Evolutionary conservation across 1,139 yeast species (phyloP).

Genomic region (Kodamaea sp.): DNA sequence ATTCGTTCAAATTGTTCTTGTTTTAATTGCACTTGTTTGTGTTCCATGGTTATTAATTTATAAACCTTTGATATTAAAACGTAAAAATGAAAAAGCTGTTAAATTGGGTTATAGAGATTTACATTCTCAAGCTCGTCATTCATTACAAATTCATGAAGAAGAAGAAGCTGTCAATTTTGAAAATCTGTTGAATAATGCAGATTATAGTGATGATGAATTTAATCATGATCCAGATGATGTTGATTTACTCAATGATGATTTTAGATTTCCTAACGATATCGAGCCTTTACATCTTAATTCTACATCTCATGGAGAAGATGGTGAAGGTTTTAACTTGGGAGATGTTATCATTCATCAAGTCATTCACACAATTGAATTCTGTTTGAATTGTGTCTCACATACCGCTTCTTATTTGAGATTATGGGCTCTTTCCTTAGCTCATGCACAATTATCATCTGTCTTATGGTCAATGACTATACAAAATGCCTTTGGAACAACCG

Average conservation of each 20-base stretch:
- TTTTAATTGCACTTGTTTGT: constrained; percentile 77
- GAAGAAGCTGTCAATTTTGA: constrained; percentile 34
- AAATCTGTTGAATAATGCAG: constrained; percentile 18
- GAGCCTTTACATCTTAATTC: constrained; percentile 37
- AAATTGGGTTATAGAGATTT: constrained; percentile 36
- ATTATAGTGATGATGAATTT: constrained; percentile 10
- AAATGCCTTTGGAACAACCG: constrained; percentile 73
- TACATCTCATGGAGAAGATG: constrained; percentile 34
- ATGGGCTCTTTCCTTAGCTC: constrained; percentile 98
- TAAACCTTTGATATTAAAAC: constrained; percentile 71
- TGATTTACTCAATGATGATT: constrained; percentile 30
- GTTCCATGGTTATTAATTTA: constrained; percentile 90
- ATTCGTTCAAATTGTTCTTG: constrained; percentile 67
- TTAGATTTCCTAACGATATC: constrained; percentile 45
- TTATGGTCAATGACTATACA: constrained; percentile 94
- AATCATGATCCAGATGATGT: constrained; percentile 24
- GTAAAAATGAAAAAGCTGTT: constrained; percentile 19
- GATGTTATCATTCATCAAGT: constrained; percentile 97
- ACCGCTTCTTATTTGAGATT: constrained; percentile 95
- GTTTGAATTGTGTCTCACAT: constrained; percentile 95
- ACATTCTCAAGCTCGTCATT: constrained; percentile 32
- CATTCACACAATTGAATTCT: constrained; percentile 96
- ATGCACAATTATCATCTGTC: constrained; percentile 91
- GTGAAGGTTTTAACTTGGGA: constrained; percentile 67
- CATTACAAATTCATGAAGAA: constrained; percentile 27